Conservation (phyloP, 257 asterid genomes). For the Parsonsia alboflavescens region DNA sequence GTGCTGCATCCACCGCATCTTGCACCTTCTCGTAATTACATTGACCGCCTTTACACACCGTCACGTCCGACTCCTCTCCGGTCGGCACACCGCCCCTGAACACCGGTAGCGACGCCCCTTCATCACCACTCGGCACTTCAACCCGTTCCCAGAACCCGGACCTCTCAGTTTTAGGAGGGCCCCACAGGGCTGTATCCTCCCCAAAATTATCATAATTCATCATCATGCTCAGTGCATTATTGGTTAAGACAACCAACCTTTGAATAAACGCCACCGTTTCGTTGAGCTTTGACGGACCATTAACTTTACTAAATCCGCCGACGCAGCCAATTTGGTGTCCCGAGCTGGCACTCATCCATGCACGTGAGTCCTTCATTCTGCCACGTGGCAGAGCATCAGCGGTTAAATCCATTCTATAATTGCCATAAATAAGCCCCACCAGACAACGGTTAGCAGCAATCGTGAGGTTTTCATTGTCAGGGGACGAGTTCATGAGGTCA, state of each 20-base stretch:
- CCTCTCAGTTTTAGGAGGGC: constrained; percentile 45
- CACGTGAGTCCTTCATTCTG: constrained; percentile 51
- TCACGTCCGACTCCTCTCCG: constrained; percentile 41
- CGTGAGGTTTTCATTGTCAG: constrained; percentile 39
- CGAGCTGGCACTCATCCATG: constrained; percentile 59
- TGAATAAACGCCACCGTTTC: constrained; percentile 46
- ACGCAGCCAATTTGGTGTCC: constrained; percentile 57
- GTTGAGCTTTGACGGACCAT: constrained; percentile 35
- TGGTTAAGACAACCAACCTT: constrained; percentile 30
- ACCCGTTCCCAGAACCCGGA: constrained; percentile 58
- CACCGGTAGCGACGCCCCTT: neutral
- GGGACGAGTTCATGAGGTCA: constrained; percentile 27
- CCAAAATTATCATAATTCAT: constrained; percentile 42
- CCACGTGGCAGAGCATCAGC: constrained; percentile 23
- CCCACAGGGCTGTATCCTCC: constrained; percentile 40
- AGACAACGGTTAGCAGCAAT: constrained; percentile 39
- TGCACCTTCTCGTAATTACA: constrained; percentile 50
- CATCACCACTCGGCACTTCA: neutral
- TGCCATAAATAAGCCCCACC: constrained; percentile 37
- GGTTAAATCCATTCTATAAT: constrained; percentile 24
- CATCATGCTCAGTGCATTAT: constrained; percentile 46
- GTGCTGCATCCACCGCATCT: constrained; percentile 53
- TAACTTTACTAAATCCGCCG: constrained; percentile 52
- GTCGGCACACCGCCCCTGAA: constrained; percentile 22
- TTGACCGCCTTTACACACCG: constrained; percentile 39